These are phyloP conservation scores for Pholiota adiposa DNA, from an alignment of 1,284 basidiomycete genomes.

Conservation along the genomic window DNA sequence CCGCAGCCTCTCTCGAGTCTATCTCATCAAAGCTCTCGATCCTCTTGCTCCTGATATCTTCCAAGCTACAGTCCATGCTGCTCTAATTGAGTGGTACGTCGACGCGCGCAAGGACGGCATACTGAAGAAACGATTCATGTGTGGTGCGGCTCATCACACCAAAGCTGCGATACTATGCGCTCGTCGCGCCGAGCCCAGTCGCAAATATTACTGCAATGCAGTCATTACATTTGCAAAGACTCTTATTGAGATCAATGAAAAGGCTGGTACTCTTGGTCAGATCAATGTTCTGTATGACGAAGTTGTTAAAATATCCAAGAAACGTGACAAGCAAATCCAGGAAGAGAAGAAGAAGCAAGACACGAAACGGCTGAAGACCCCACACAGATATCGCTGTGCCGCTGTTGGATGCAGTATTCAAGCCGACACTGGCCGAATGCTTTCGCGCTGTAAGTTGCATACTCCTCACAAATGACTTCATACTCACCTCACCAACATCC, in stretches of 20 bases:
- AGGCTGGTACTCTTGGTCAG: not conserved
- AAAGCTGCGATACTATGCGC: not conserved
- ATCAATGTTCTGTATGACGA: not conserved
- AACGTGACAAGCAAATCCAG: slow-evolving; percentile 1
- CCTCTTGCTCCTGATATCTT: slow-evolving; percentile 6
- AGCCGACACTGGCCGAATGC: slow-evolving; percentile 4
- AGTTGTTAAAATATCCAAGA: not conserved
- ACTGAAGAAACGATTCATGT: slow-evolving; percentile 1
- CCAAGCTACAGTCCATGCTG: slow-evolving; percentile 4
- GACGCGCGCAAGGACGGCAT: not conserved
- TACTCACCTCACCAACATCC: no score
- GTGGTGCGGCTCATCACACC: slow-evolving; percentile 5
- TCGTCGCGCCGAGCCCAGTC: not conserved
- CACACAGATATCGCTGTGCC: slow-evolving; percentile 13
- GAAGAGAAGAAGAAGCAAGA: not conserved
- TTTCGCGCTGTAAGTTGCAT: slow-evolving; percentile 3
- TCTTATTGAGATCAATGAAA: not conserved
- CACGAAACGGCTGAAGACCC: slow-evolving; percentile 2
- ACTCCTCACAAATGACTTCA: not conserved
- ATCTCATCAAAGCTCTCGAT: slow-evolving; percentile 7
- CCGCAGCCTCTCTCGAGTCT: slow-evolving; percentile 6
- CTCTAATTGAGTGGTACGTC: slow-evolving; percentile 6
- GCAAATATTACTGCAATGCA: not conserved
- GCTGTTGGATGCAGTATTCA: slow-evolving; percentile 8
- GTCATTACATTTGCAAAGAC: not conserved